Evolutionary conservation across 257 asterid species (phyloP).

Genomic region (Cinchona pubescens): DNA sequence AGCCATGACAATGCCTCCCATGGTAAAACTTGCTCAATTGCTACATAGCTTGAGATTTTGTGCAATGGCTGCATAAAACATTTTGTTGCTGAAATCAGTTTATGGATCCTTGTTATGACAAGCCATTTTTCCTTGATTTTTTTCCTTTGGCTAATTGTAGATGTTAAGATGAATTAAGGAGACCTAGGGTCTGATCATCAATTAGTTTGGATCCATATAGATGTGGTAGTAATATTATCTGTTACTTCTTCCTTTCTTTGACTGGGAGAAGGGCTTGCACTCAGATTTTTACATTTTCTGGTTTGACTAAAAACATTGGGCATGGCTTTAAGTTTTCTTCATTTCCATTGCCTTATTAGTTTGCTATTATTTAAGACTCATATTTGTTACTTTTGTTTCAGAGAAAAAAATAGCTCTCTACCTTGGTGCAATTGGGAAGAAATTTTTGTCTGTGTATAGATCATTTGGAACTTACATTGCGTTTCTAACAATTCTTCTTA

Average conservation of each 20-base stretch:
- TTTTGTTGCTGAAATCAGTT: neutral
- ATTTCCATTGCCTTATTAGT: neutral
- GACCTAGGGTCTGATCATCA: neutral
- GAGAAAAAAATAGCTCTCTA: slow-evolving; percentile 88
- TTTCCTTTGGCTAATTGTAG: neutral
- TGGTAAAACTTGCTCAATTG: slow-evolving; percentile 45
- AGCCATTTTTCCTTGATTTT: neutral
- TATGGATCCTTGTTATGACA: neutral
- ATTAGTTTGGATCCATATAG: neutral
- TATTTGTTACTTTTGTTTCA: slow-evolving; percentile 41
- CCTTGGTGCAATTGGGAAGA: slow-evolving; percentile 84
- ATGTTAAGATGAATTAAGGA: neutral
- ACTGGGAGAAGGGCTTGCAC: neutral
- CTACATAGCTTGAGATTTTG: neutral
- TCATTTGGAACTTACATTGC: slow-evolving; percentile 94
- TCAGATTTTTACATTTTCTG: neutral
- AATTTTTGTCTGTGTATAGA: slow-evolving; percentile 74
- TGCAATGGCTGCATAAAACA: neutral
- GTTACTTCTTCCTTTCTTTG: slow-evolving; percentile 8
- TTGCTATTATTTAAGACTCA: slow-evolving; percentile 16
- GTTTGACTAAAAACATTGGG: too few relatives aligned
- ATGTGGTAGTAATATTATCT: neutral
- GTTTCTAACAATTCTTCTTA: slow-evolving; percentile 79
- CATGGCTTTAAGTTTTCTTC: neutral
- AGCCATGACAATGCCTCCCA: slow-evolving; percentile 56